Percentiles rank a stretch among this genome's conserved stretches.
phyloP scores from a whole-genome alignment of 2,329 filamentous ascomycete genomes.

The Phaeosphaeriaceae sp. region DNA sequence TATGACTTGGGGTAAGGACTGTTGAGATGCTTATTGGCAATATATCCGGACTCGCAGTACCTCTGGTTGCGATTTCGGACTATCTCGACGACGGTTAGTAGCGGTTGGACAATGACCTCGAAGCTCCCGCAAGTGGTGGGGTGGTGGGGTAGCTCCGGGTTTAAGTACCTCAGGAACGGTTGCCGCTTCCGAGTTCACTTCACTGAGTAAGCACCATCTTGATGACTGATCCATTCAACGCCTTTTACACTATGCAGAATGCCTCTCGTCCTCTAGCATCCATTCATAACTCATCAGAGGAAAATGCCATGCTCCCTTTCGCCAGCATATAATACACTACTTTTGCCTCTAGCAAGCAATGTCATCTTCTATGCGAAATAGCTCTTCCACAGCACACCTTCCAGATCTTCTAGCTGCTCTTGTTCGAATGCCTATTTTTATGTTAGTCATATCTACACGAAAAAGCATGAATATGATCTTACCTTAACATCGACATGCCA shows the following conservation, averaged over 20 bases:
- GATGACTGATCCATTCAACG: constrained; percentile 7
- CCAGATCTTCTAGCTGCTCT: constrained; percentile 92
- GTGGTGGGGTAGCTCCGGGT: constrained; percentile 24
- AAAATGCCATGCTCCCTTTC: constrained; percentile 1
- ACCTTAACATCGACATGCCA: constrained; percentile 99
- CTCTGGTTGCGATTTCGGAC: not conserved
- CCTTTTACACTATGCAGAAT: constrained; percentile 4
- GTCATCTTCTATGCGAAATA: constrained; percentile 79
- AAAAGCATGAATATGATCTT: constrained; percentile 42
- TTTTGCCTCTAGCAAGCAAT: not conserved
- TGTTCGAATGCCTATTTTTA: constrained; percentile 75
- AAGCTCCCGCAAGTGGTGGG: constrained; percentile 20
- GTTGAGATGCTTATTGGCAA: not conserved
- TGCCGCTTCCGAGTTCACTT: constrained; percentile 1
- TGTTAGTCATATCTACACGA: constrained; percentile 9
- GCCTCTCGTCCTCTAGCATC: constrained; percentile 8
- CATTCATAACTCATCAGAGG: constrained; percentile 5
- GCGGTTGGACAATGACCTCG: constrained; percentile 2
- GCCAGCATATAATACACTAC: constrained; percentile 19
- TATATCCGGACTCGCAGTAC: not conserved
- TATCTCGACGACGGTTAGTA: not conserved
- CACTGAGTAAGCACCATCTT: constrained; percentile 18
- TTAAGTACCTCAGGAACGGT: constrained; percentile 6
- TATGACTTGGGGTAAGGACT: not conserved
- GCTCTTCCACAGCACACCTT: constrained; percentile 98